A percentile compares a stretch with the other conserved stretches of the same genome.
phyloP scores from a whole-genome alignment of 139 green algal genomes.

The Auxenochlorella pyrenoidosa region DNA sequence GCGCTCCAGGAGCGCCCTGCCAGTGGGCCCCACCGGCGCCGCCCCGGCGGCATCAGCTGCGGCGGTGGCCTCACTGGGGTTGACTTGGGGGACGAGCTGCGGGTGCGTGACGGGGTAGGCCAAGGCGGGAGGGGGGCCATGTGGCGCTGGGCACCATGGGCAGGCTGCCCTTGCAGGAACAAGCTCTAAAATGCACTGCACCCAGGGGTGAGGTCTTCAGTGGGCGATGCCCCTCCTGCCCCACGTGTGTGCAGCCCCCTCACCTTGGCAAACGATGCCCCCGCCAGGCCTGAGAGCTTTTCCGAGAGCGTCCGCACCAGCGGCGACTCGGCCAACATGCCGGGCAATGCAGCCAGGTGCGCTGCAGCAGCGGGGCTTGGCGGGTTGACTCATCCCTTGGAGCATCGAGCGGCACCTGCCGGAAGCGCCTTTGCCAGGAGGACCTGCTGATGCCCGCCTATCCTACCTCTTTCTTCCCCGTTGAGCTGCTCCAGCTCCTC shows the following conservation, averaged over 20 bases:
- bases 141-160: too few relatives aligned
- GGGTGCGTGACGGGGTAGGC: not conserved
- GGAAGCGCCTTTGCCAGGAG: too few relatives aligned
- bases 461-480: not conserved
- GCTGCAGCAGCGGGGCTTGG: not conserved
- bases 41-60: not conserved
- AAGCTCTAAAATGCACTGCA: too few relatives aligned
- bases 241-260: too few relatives aligned
- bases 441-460: too few relatives aligned
- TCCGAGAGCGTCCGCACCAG: slow-evolving; percentile 1
- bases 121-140: too few relatives aligned
- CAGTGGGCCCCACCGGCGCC: not conserved
- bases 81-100: slow-evolving; percentile 6
- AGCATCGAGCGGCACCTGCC: too few relatives aligned
- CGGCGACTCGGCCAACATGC: not conserved
- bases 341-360: not conserved
- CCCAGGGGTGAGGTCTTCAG: too few relatives aligned
- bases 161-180: too few relatives aligned
- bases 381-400: too few relatives aligned
- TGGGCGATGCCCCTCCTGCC: too few relatives aligned
- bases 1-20: slow-evolving; percentile 49
- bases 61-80: not conserved
- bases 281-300: not conserved
- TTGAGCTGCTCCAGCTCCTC: slow-evolving; percentile 23
- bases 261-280: slow-evolving; percentile 1